Base-by-base conservation (phyloP, 441 rosid species). In the Breynia disticha region DNA sequence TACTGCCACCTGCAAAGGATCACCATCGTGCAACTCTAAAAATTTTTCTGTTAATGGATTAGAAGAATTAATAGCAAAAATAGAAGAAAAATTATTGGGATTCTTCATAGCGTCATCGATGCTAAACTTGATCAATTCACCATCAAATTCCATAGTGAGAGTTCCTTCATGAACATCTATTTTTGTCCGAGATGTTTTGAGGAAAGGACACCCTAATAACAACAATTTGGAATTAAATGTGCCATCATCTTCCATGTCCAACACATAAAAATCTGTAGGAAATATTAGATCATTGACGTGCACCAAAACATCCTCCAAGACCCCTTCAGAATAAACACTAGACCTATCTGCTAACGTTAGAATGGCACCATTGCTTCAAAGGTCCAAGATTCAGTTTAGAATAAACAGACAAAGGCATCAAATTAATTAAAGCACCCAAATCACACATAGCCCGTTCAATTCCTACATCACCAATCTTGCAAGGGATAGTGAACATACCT, bases 141-240 rank as follows among this genome's bases (percentile, higher is more conserved):
- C 54, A 50, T 50, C 16, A 19, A 50, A 50, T 1, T 50, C 54
- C 11, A 50, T 7, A 10, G 13, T 16, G 9, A 50, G 35, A 19
- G 54, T 50, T 11, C 37, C 14, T 8, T 19, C 35, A 50, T 20
- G 54, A 11, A 50, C 54, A 50, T 50, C 54, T 17, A 20, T 50
- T 11, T 50, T 50, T 7, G 24, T 50, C 13, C 28, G 7, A 2
- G 54, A 3, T 10, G 37, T 11, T 50, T 50, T 50, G 11, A 50
- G 18, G 16, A 50, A 50, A 9, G 28, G 54, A 19, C 54, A 10
- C 13, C 54, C 28, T 2, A 50, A 15, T 5, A 50, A 19, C 12
- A 50, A 19, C 13, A 9, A 16, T 5, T 7, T 14, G 7, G 15
- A 44, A 44, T 44, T 44, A 0, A 0, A 6, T 4, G 16, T 4